These are phyloP conservation scores for Fereydounia khargensis DNA, from an alignment of 1,284 basidiomycete species.

Conservation along the genomic window DNA sequence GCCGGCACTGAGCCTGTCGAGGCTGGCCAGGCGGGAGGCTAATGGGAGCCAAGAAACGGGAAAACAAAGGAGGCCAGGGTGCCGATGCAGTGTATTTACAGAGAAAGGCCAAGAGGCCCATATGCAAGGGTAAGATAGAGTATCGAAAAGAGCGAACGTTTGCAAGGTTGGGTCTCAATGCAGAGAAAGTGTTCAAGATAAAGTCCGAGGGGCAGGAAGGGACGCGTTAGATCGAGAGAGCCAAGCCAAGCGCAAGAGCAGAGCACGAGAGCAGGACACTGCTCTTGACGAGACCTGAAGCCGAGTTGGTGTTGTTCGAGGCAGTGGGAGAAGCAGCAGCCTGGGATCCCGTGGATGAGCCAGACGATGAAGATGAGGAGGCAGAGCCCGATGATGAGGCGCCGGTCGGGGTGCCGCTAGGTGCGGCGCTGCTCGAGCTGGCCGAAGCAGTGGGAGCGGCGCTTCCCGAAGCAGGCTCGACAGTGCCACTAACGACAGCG, in stretches of 20 bases:
- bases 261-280: slow-evolving; percentile 1
- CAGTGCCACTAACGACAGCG: slow-evolving; percentile 15
- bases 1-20: too few relatives aligned
- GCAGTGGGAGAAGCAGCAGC: not conserved
- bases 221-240: slow-evolving; percentile 4
- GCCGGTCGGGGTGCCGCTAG: slow-evolving; percentile 1
- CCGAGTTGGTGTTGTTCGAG: not conserved
- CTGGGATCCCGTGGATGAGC: not conserved
- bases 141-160: too few relatives aligned
- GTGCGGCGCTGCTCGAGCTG: slow-evolving; percentile 4
- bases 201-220: too few relatives aligned
- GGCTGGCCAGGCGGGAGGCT: too few relatives aligned
- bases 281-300: not conserved
- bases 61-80: too few relatives aligned
- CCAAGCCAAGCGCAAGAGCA: slow-evolving; percentile 8
- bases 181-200: too few relatives aligned
- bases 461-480: not conserved
- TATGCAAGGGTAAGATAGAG: too few relatives aligned
- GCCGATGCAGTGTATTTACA: too few relatives aligned
- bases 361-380: slow-evolving; percentile 2
- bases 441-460: slow-evolving; percentile 8
- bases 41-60: too few relatives aligned
- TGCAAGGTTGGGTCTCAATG: too few relatives aligned
- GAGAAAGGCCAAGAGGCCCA: too few relatives aligned
- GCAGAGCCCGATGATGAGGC: slow-evolving; percentile 6